These are phyloP conservation scores for Eucalyptus pauciflora DNA, from an alignment of 345 rosid genomes.

Conservation along the genomic window DNA sequence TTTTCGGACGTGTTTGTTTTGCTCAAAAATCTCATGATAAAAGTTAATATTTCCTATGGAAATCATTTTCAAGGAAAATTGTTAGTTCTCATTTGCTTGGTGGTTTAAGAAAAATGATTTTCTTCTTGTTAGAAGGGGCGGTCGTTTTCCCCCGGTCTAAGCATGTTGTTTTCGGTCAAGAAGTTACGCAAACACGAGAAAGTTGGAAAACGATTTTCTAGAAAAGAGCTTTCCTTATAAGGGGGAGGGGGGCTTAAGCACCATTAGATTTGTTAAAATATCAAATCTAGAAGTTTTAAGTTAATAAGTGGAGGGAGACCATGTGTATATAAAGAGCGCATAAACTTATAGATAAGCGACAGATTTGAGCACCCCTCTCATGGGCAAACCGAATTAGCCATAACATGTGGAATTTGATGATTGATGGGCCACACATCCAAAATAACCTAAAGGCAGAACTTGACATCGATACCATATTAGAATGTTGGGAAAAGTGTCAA, in stretches of 20 bases:
- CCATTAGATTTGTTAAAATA: neutral
- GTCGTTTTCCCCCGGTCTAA: rapidly evolving
- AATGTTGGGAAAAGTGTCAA: neutral
- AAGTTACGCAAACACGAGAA: neutral
- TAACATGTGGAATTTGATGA: too few species aligned
- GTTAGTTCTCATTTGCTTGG: neutral
- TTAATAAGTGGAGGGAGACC: neutral
- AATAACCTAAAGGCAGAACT: neutral
- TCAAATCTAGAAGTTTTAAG: neutral
- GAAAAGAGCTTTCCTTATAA: neutral
- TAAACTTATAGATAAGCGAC: neutral
- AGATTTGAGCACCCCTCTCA: neutral
- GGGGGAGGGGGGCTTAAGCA: rapidly evolving
- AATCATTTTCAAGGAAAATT: neutral
- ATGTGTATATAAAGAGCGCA: rapidly evolving
- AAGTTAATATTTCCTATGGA: rapidly evolving
- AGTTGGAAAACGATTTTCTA: neutral
- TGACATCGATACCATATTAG: neutral
- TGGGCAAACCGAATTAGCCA: too few species aligned
- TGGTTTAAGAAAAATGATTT: neutral
- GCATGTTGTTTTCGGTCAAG: neutral
- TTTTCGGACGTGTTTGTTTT: neutral
- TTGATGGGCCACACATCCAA: neutral
- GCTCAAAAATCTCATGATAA: neutral
- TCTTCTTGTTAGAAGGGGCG: rapidly evolving